Evolutionary conservation across 2,329 filamentous ascomycete genomes (phyloP).

Genomic region (Penicillium sp.): DNA sequence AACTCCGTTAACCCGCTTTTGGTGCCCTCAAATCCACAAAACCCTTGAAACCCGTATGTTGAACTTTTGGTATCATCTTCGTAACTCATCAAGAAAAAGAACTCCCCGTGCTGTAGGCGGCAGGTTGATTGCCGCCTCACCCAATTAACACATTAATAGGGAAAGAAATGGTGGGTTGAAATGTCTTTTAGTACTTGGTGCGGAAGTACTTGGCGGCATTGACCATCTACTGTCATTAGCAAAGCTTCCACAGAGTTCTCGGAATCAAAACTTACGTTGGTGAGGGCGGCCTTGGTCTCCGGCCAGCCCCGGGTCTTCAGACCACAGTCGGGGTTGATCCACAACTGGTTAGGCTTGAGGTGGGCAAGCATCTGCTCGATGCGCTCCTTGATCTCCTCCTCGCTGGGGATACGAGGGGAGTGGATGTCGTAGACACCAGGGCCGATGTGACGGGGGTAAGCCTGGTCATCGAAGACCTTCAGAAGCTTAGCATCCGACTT

Average conservation of each 20-base stretch:
- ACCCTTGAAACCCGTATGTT: slow-evolving; percentile 40
- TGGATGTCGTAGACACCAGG: slow-evolving; percentile 97
- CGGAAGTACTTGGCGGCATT: slow-evolving; percentile 97
- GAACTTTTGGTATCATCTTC: slow-evolving; percentile 44
- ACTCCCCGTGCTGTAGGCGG: slow-evolving; percentile 30
- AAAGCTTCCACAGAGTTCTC: not conserved
- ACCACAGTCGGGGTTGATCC: slow-evolving; percentile 99
- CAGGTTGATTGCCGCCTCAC: slow-evolving; percentile 38
- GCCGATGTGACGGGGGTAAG: slow-evolving; percentile 96
- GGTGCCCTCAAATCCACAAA: slow-evolving; percentile 32
- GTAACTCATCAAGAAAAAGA: slow-evolving; percentile 36
- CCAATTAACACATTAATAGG: slow-evolving; percentile 22
- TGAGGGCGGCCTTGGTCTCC: slow-evolving; percentile 93
- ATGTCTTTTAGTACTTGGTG: slow-evolving; percentile 61
- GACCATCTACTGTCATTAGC: slow-evolving; percentile 59
- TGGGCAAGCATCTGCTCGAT: slow-evolving; percentile 97
- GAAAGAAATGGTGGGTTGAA: slow-evolving; percentile 6
- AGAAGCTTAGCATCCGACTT: slow-evolving; percentile 99
- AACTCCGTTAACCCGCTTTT: slow-evolving; percentile 35
- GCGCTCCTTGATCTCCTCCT: slow-evolving; percentile 97
- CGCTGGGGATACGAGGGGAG: slow-evolving; percentile 88
- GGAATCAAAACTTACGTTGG: slow-evolving; percentile 42
- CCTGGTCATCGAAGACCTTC: slow-evolving; percentile 95
- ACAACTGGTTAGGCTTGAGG: slow-evolving; percentile 97
- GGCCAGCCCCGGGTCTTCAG: slow-evolving; percentile 98